A percentile compares a stretch with the other conserved stretches of the same genome.
Evolutionary conservation across 768 basidiomycete species (phyloP).

Genomic region (Sarcodon aspratus): DNA sequence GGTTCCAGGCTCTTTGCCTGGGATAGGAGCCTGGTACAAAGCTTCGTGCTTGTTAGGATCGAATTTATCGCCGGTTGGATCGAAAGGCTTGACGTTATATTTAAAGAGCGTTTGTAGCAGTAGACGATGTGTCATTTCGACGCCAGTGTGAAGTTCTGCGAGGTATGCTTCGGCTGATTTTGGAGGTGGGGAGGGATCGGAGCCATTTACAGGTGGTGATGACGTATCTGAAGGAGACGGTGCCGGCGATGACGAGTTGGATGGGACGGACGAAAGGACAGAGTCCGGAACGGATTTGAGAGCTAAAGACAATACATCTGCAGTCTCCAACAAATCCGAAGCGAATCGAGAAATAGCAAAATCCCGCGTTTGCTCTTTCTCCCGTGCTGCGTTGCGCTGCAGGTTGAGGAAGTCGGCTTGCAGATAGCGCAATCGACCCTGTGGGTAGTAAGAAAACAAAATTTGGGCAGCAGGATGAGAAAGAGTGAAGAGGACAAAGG

Average conservation of each 20-base stretch:
- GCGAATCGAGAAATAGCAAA: constrained; percentile 93
- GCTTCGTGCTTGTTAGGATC: constrained; percentile 96
- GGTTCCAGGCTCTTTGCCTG: constrained; percentile 82
- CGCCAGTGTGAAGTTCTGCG: constrained; percentile 71
- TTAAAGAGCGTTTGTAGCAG: constrained; percentile 84
- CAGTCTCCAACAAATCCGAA: constrained; percentile 76
- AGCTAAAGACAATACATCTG: constrained; percentile 82
- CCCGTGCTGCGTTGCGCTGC: constrained; percentile 81
- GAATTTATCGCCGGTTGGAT: constrained; percentile 86
- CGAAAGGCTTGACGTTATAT: constrained; percentile 86
- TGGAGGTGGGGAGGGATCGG: constrained; percentile 9
- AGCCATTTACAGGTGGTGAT: constrained; percentile 6
- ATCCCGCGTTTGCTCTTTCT: constrained; percentile 87
- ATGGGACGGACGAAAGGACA: constrained; percentile 22
- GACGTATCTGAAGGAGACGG: constrained; percentile 1
- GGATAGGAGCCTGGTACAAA: constrained; percentile 83
- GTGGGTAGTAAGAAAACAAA: constrained; percentile 7
- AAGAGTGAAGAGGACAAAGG: background rate
- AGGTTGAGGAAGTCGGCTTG: constrained; percentile 95
- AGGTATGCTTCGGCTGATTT: constrained; percentile 53
- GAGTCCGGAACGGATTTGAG: constrained; percentile 64
- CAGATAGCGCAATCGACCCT: constrained; percentile 85
- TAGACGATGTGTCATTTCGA: constrained; percentile 85
- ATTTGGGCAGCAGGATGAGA: constrained; percentile 2
- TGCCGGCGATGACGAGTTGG: constrained; percentile 16